Evolutionary conservation across 2,329 filamentous ascomycete genomes (phyloP).

Genomic region (Diaporthe aspalathi): DNA sequence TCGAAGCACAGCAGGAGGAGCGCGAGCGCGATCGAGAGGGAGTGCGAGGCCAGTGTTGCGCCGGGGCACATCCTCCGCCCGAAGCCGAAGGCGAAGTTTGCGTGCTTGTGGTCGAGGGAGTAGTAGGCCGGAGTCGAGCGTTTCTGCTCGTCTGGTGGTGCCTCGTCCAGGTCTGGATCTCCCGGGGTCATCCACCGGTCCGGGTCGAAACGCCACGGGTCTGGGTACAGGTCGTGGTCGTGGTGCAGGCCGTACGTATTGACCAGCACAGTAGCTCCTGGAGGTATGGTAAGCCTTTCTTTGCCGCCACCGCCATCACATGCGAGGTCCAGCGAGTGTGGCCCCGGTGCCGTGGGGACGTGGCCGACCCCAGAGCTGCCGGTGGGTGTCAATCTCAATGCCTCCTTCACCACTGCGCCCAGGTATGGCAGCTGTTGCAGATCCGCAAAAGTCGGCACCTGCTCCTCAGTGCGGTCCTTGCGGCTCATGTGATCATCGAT

Average conservation of each 20-base stretch:
- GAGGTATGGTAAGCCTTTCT: not conserved
- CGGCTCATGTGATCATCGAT: slow-evolving; percentile 8
- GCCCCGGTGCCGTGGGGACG: slow-evolving; percentile 1
- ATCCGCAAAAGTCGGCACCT: slow-evolving; percentile 29
- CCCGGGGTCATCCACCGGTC: slow-evolving; percentile 22
- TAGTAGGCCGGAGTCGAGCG: not conserved
- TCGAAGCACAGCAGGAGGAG: slow-evolving; percentile 35
- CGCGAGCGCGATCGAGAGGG: slow-evolving; percentile 31
- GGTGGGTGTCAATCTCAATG: slow-evolving; percentile 35
- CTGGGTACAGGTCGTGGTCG: slow-evolving; percentile 16
- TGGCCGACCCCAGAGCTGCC: slow-evolving; percentile 37
- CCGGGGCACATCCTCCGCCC: slow-evolving; percentile 35
- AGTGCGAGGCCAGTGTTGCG: slow-evolving; percentile 30
- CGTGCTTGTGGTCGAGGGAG: slow-evolving; percentile 31
- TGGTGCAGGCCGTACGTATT: slow-evolving; percentile 37
- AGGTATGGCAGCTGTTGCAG: slow-evolving; percentile 31
- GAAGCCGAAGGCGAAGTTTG: slow-evolving; percentile 36
- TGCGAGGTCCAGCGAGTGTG: slow-evolving; percentile 1
- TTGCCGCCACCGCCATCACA: not conserved
- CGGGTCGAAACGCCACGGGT: slow-evolving; percentile 36
- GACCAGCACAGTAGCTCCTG: slow-evolving; percentile 31
- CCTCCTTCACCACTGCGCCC: slow-evolving; percentile 32
- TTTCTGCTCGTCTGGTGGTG: not conserved
- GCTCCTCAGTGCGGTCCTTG: not conserved
- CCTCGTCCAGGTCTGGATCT: not conserved